A percentile compares a stretch with the other conserved stretches of the same genome.
These are phyloP conservation scores for Avena atlantica DNA, from an alignment of 176 grass and related monocot species.

Conservation along the genomic window DNA sequence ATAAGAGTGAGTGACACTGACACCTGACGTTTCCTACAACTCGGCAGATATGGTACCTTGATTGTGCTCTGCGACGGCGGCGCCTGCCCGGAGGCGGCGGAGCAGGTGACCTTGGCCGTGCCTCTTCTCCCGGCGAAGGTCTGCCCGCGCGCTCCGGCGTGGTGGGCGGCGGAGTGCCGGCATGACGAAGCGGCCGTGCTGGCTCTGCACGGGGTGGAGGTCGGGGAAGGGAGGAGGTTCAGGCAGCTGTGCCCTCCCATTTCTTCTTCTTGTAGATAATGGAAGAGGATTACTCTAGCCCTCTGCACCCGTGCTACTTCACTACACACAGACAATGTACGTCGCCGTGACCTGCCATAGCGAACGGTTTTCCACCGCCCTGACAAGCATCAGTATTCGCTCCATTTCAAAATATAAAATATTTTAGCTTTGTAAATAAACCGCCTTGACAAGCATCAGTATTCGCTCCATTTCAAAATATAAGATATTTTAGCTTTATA, in stretches of 20 bases:
- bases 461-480: too few relatives aligned
- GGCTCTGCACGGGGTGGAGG: background rate
- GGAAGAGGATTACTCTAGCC: background rate
- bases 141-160: constrained; percentile 27
- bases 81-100: constrained; percentile 52
- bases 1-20: too few relatives aligned
- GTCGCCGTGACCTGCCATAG: too few relatives aligned
- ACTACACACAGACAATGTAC: too few relatives aligned
- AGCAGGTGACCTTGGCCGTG: constrained; percentile 48
- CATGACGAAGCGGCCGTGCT: constrained; percentile 49
- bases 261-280: background rate
- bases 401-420: too few relatives aligned
- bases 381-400: too few relatives aligned
- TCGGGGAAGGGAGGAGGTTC: constrained; percentile 25
- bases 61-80: constrained; percentile 69
- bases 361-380: too few relatives aligned
- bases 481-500: too few relatives aligned
- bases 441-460: too few relatives aligned
- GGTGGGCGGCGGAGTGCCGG: constrained; percentile 23
- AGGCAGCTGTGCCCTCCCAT: constrained; percentile 20
- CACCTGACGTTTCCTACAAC: too few relatives aligned
- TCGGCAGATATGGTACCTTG: constrained; percentile 51
- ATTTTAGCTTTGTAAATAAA: too few relatives aligned
- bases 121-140: constrained; percentile 14
- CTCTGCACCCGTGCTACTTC: background rate